Base-by-base conservation (phyloP, 768 basidiomycete genomes). In the Cyathus striatus region DNA sequence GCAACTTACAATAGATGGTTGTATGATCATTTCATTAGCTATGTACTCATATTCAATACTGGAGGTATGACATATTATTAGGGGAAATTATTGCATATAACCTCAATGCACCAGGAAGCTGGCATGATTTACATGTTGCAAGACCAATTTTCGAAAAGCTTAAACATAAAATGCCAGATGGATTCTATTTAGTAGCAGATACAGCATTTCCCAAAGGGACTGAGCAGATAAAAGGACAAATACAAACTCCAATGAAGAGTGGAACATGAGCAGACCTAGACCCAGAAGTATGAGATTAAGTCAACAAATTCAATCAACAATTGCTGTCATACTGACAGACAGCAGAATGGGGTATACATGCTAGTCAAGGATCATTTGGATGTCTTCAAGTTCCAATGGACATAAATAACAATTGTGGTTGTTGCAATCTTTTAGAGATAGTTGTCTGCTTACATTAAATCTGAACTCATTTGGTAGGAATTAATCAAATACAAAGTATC, bases 301-400 rank as follows among this genome's bases (percentile, higher is more conserved):
- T 47, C 56, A 22, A 12, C 23, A 51, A 34, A 2, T 64, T 61
- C 41, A 59, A 75, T 49, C 40, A 53, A 1, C 53, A 76, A 45
- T 59, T 77, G 0, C 52, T 76, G 0, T 72, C 69, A 2, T 75
- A 56, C 46, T 50, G 64, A 2, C 75, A 79, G 50, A 68, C 73
- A 1, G 72, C 72, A 9, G 72, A 79, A 49, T 79, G 73, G 77
- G 75, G 75, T 0, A 76, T 69, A 61, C 57, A 58, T 1, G 45
- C 54, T 4, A 38, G 78, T 5, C 73, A 75, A 46, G 70, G 70
- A 6, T 66, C 67, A 1, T 78, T 74, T 59, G 69, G 74, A 4
- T 53, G 63, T 1, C 59, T 79, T 7, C 54, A 63, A 3, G 39
- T 79, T 1, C 76, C 66, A 1, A 49, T 76, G 1, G 46, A 57